Conservation (phyloP, 192 early-diverging fungal genomes). For the Dissophora globulifera region DNA sequence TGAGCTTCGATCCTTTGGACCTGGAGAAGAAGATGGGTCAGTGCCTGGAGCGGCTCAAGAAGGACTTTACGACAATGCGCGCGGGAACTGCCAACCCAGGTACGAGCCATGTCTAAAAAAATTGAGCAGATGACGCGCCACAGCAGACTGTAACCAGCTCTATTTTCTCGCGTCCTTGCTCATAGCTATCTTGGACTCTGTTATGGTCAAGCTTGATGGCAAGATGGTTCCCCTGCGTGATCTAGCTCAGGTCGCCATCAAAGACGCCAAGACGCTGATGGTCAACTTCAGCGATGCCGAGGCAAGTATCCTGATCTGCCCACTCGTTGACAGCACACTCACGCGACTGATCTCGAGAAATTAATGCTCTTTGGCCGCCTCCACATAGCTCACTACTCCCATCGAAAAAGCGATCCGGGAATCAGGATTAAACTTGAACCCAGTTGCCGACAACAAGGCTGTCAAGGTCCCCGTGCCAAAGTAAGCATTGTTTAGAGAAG, state of each 20-base stretch:
- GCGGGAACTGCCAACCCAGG: slow-evolving; percentile 82
- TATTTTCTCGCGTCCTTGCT: not conserved
- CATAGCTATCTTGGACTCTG: slow-evolving; percentile 75
- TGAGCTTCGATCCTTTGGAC: slow-evolving; percentile 67
- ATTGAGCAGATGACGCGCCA: too few species aligned
- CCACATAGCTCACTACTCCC: slow-evolving; percentile 53
- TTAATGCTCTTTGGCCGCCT: not conserved
- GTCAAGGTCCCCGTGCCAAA: slow-evolving; percentile 85
- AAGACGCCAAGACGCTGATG: slow-evolving; percentile 84
- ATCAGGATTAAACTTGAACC: slow-evolving; percentile 84
- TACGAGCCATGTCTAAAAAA: slow-evolving; percentile 30
- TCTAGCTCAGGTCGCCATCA: slow-evolving; percentile 80
- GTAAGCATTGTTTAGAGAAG: too few species aligned
- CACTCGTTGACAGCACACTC: not conserved
- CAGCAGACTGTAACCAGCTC: too few species aligned
- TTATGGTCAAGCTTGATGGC: slow-evolving; percentile 69
- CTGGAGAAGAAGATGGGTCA: slow-evolving; percentile 67
- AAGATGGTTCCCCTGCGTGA: slow-evolving; percentile 67
- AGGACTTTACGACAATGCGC: slow-evolving; percentile 71
- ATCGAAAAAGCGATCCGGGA: slow-evolving; percentile 84
- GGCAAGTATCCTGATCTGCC: slow-evolving; percentile 48
- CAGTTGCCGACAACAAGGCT: slow-evolving; percentile 74
- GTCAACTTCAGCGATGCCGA: slow-evolving; percentile 81
- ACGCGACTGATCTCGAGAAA: not conserved
- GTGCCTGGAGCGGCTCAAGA: slow-evolving; percentile 68